Conservation (phyloP, 2,329 filamentous ascomycete genomes). For the Phoma sp. region DNA sequence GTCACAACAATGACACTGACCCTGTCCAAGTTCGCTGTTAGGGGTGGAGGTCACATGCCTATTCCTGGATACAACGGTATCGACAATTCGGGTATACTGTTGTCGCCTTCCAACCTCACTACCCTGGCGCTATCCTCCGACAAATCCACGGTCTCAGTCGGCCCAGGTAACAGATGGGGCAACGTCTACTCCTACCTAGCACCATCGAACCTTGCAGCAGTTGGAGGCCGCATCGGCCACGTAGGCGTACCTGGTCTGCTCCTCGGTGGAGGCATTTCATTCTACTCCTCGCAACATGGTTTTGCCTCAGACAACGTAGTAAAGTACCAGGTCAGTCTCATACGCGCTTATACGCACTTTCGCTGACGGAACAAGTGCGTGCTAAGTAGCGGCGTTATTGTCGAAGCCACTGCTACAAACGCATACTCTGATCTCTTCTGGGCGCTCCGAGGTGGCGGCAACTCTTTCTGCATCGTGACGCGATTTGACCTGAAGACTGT, state of each 20-base stretch:
- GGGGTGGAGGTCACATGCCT: conserved; percentile 34
- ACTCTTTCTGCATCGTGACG: conserved; percentile 33
- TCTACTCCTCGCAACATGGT: conserved; percentile 26
- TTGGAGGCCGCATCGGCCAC: conserved; percentile 37
- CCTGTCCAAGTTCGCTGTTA: conserved; percentile 25
- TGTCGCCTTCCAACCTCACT: conserved; percentile 28
- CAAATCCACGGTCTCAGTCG: conserved; percentile 31
- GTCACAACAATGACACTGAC: conserved; percentile 22
- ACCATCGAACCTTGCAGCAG: conserved; percentile 25
- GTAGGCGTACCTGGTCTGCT: conserved; percentile 41
- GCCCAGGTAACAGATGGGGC: conserved; percentile 39
- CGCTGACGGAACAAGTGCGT: conserved; percentile 26
- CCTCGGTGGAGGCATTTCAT: conserved; percentile 36
- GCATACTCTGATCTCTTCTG: conserved; percentile 42
- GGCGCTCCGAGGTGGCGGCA: conserved; percentile 38
- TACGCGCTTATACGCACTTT: not conserved
- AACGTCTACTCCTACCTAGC: conserved; percentile 39
- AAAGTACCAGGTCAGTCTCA: conserved; percentile 26
- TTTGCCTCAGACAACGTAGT: conserved; percentile 30
- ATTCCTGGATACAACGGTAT: conserved; percentile 27
- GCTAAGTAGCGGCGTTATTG: conserved; percentile 30
- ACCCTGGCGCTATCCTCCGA: conserved; percentile 30
- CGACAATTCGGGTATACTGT: conserved; percentile 22
- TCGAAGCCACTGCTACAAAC: conserved; percentile 27
- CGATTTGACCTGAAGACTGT: conserved; percentile 24